Evolutionary conservation across 257 asterid species (phyloP).

Genomic region (Agastache rugosa): DNA sequence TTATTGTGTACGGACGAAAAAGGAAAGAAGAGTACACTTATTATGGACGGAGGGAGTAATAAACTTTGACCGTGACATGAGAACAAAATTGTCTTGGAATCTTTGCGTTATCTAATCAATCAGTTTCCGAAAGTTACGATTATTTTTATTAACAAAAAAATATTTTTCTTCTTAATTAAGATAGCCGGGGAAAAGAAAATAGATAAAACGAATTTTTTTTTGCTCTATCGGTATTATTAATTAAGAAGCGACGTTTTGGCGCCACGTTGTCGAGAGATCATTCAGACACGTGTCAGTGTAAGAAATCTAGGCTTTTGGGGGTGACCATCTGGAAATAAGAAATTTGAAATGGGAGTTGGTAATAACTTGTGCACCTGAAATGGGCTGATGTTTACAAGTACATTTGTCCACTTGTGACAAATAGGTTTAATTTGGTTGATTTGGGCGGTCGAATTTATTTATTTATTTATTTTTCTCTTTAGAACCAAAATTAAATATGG

Average conservation of each 20-base stretch:
- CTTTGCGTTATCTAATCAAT: constrained; percentile 9
- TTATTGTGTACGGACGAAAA: too few species aligned
- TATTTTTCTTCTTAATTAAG: constrained; percentile 14
- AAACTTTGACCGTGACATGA: background rate
- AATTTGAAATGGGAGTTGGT: constrained; percentile 30
- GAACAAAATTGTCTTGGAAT: background rate
- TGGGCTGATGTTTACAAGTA: constrained; percentile 33
- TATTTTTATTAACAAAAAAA: background rate
- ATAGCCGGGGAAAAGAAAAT: background rate
- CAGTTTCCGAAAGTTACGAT: background rate
- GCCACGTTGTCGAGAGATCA: constrained; percentile 36
- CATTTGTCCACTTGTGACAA: constrained; percentile 22
- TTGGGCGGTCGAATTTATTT: constrained; percentile 45
- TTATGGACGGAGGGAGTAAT: too few species aligned
- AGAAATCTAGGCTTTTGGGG: constrained; percentile 30
- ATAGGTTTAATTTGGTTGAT: constrained; percentile 26
- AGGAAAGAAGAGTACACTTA: too few species aligned
- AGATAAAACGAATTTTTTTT: too few species aligned
- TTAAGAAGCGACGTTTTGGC: constrained; percentile 7
- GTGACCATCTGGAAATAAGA: constrained; percentile 37
- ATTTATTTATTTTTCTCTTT: background rate
- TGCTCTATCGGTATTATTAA: background rate
- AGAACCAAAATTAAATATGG: background rate
- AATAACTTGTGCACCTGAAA: constrained; percentile 16
- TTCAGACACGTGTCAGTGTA: constrained; percentile 34